Percentiles rank a stretch among this genome's conserved stretches.
These are phyloP conservation scores for Lecanicillium sp. DNA, from an alignment of 2,329 filamentous ascomycete genomes.

Conservation along the genomic window DNA sequence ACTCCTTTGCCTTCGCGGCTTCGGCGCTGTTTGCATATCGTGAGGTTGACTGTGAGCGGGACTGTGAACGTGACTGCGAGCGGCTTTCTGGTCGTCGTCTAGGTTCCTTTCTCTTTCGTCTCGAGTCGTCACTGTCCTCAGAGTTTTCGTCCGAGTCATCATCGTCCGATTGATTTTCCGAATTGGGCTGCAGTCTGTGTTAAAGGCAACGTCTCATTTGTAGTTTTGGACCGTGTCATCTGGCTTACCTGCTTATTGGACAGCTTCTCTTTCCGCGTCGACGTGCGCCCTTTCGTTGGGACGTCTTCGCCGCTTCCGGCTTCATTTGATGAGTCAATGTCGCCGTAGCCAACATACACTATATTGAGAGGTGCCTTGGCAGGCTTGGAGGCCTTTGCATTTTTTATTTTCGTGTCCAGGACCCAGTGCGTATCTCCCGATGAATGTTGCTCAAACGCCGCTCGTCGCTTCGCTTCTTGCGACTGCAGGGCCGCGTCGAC, in stretches of 20 bases:
- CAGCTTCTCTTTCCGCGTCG: constrained; percentile 22
- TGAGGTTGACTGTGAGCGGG: constrained; percentile 9
- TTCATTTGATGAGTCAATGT: constrained; percentile 36
- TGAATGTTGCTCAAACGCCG: constrained; percentile 53
- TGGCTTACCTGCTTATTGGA: constrained; percentile 19
- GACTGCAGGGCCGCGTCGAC: constrained; percentile 57
- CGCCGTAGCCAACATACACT: constrained; percentile 49
- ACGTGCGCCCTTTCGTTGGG: constrained; percentile 26
- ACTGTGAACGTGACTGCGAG: constrained; percentile 24
- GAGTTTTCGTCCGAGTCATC: constrained; percentile 17
- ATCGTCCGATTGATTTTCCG: constrained; percentile 13
- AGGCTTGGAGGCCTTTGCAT: constrained; percentile 17
- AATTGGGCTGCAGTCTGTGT: constrained; percentile 7
- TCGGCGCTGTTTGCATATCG: constrained; percentile 14
- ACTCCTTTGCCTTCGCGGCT: constrained; percentile 31
- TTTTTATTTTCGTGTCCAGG: constrained; percentile 40
- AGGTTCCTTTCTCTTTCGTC: constrained; percentile 19
- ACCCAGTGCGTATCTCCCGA: constrained; percentile 71
- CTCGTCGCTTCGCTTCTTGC: constrained; percentile 58
- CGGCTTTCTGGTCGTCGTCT: constrained; percentile 15
- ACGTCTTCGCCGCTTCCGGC: constrained; percentile 26
- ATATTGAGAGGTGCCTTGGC: constrained; percentile 42
- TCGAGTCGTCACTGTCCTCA: constrained; percentile 14
- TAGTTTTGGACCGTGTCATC: not conserved
- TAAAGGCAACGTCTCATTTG: not conserved